Conservation (phyloP, 352 stramenopile species). For the Globisporangium okanoganense region DNA sequence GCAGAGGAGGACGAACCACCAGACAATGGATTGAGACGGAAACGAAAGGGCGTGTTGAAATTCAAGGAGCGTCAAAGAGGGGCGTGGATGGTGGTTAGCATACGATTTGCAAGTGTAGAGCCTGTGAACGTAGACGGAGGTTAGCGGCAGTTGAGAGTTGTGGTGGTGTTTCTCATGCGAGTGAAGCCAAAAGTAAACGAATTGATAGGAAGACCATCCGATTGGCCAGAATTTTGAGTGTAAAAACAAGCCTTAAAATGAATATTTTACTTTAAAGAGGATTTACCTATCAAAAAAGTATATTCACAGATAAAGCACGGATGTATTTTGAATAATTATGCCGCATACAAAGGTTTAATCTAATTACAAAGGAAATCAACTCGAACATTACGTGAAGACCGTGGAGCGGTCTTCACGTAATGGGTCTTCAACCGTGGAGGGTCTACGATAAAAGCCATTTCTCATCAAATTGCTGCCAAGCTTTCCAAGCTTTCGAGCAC, state of each 20-base stretch:
- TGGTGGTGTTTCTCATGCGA: conserved; percentile 1
- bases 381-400: too few relatives aligned
- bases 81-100: conserved; percentile 2
- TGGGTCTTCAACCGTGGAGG: too few relatives aligned
- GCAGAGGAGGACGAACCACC: conserved; percentile 5
- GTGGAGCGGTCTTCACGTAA: too few relatives aligned
- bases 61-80: neutral
- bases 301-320: too few relatives aligned
- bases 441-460: too few relatives aligned
- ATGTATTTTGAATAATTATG: too few relatives aligned
- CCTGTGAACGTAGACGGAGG: neutral
- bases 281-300: too few relatives aligned
- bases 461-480: too few relatives aligned
- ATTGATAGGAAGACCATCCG: conserved; percentile 13
- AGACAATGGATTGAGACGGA: neutral
- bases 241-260: neutral
- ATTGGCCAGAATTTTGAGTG: conserved; percentile 10
- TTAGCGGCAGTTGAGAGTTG: conserved; percentile 1
- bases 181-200: conserved; percentile 14
- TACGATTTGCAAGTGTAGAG: neutral
- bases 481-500: too few relatives aligned
- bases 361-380: too few relatives aligned
- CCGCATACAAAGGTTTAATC: too few relatives aligned
- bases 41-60: conserved; percentile 2
- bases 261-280: too few relatives aligned